A percentile compares a stretch with the other conserved stretches of the same genome.
phyloP scores from a whole-genome alignment of 2,329 filamentous ascomycete species.

The Mycosphaerella arachidis region DNA sequence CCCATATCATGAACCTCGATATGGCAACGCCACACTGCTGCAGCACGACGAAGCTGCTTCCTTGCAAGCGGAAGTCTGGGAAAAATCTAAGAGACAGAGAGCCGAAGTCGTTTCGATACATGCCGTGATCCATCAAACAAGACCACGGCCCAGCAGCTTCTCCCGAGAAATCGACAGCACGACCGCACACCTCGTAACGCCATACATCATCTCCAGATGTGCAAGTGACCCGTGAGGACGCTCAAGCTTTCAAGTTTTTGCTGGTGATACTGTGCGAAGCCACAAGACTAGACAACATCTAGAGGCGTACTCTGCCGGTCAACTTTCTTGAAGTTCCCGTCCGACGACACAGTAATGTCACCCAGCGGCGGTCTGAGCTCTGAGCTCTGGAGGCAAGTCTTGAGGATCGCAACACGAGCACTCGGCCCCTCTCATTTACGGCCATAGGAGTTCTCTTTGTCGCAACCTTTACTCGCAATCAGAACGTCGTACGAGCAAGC shows the following conservation, averaged over 20 bases:
- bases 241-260: background rate
- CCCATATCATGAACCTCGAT: background rate
- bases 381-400: background rate
- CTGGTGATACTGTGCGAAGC: background rate
- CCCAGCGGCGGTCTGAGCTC: background rate
- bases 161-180: background rate
- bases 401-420: background rate
- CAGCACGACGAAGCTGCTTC: background rate
- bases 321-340: background rate
- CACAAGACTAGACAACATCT: background rate
- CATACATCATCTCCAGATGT: background rate
- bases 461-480: background rate
- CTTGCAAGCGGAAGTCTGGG: background rate
- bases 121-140: background rate
- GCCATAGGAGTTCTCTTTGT: constrained; percentile 5
- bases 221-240: background rate
- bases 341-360: background rate
- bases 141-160: background rate
- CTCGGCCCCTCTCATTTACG: background rate
- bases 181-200: background rate
- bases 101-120: background rate
- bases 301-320: background rate
- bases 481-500: constrained; percentile 5
- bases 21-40: background rate
- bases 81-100: background rate